Base-by-base conservation (phyloP, 2,329 filamentous ascomycete species). In the Nannizziopsis arthrosporioides region DNA sequence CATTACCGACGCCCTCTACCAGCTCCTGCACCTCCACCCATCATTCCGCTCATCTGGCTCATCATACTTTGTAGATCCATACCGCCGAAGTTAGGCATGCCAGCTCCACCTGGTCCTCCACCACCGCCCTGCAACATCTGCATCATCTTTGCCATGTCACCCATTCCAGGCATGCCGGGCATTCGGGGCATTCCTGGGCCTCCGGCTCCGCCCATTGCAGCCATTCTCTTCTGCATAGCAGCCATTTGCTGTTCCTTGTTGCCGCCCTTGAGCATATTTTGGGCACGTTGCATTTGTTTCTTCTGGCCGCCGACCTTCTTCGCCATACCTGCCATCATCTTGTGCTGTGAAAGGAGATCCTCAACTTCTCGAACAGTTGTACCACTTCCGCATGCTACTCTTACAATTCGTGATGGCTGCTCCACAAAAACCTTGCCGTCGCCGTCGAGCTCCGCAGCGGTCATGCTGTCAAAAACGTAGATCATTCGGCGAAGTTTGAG, bases 381-480 rank as follows among this genome's bases (percentile, higher is more conserved):
- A 30, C 92, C 92, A 4, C 85, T 92, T 0, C 92, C 92, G 45
- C 82, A 79, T 0, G 92, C 92, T 42, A 98, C 82, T 32, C 92
- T 78, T 12, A 89, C 94, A 81, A 96, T 94, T 37, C 92, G 80
- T 11, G 84, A 85, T 0, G 92, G 92, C 62, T 96, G 85, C 17
- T 94, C 86, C 50, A 93, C 78, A 56, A 98, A 90, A 54, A 94
- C 79, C 68, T 94, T 94, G 63, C 92, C 92, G 60, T 98, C 90
- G 38, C 84, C 85, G 65, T 98, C 90, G 15, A 98, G 80, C 64
- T 98, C 92, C 63, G 93, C 93, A 17, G 85, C 80, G 0, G 90
- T 96, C 92, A 98, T 98, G 54, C 84, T 90, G 70, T 98, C 92
- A 71, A 89, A 95, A 51, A 98, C 94, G 71, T 94, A 96, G 57